phyloP scores from a whole-genome alignment of 768 basidiomycete genomes.

The Tulasnella sp. region DNA sequence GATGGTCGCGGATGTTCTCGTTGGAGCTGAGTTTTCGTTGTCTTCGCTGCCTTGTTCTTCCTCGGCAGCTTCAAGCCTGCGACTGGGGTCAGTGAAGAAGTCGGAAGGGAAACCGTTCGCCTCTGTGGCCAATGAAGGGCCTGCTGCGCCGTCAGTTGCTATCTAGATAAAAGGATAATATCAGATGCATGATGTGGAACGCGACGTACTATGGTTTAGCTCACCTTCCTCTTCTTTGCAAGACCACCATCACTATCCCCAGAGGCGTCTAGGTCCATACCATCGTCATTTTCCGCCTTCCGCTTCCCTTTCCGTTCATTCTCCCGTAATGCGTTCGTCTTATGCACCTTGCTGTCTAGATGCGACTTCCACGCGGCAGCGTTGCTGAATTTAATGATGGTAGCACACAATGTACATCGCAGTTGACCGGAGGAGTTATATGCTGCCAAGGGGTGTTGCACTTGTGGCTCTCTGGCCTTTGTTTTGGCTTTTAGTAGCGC shows the following conservation, averaged over 20 bases:
- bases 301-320: conserved; percentile 38
- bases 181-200: no score
- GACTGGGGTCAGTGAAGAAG: conserved; percentile 74
- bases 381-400: conserved; percentile 45
- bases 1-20: conserved; percentile 28
- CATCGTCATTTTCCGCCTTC: conserved; percentile 30
- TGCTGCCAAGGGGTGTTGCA: conserved; percentile 62
- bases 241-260: conserved; percentile 1
- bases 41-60: conserved; percentile 34
- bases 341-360: conserved; percentile 68
- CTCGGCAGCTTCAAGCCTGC: conserved; percentile 32
- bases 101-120: conserved; percentile 43
- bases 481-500: conserved; percentile 76
- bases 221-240: conserved; percentile 14
- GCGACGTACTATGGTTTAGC: no score
- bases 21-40: conserved; percentile 27
- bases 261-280: conserved; percentile 16
- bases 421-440: conserved; percentile 59
- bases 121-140: conserved; percentile 14
- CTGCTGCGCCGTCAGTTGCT: background rate
- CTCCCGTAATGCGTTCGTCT: conserved; percentile 50
- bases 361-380: conserved; percentile 83
- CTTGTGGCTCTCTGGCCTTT: conserved; percentile 46
- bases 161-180: background rate
- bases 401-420: conserved; percentile 55